Conservation (phyloP, 257 asterid species). For the Ilex aquifolium region DNA sequence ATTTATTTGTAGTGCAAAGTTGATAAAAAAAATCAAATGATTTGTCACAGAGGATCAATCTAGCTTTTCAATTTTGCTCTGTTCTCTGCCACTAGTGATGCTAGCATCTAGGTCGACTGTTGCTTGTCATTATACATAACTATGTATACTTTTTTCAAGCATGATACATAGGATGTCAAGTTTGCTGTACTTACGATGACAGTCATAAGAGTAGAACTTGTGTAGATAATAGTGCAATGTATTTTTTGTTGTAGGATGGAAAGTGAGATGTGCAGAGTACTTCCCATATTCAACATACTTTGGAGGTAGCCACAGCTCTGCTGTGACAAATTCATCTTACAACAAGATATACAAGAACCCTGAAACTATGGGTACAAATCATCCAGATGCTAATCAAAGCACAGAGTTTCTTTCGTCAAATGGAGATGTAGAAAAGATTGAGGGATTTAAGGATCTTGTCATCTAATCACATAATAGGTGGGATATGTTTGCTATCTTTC, state of each 20-base stretch:
- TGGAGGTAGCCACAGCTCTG: conserved; percentile 72
- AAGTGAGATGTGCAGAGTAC: conserved; percentile 61
- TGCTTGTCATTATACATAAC: neutral
- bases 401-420: conserved; percentile 32
- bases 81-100: neutral
- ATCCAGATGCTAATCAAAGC: conserved; percentile 21
- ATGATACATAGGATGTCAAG: neutral
- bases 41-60: too few species aligned
- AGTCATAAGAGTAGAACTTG: neutral
- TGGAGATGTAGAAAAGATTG: conserved; percentile 56
- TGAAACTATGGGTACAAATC: conserved; percentile 42
- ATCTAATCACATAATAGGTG: conserved; percentile 24
- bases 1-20: too few species aligned
- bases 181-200: neutral
- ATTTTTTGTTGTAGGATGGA: conserved; percentile 65
- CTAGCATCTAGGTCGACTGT: neutral
- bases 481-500: too few species aligned
- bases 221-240: conserved; percentile 10
- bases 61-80: too few species aligned
- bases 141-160: neutral
- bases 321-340: conserved; percentile 26
- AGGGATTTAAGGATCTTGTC: conserved; percentile 45
- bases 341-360: conserved; percentile 32
- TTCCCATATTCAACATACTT: conserved; percentile 73
- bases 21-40: too few species aligned